These are phyloP conservation scores for Epicoccum nigrum DNA, from an alignment of 2,329 filamentous ascomycete species.

Conservation along the genomic window DNA sequence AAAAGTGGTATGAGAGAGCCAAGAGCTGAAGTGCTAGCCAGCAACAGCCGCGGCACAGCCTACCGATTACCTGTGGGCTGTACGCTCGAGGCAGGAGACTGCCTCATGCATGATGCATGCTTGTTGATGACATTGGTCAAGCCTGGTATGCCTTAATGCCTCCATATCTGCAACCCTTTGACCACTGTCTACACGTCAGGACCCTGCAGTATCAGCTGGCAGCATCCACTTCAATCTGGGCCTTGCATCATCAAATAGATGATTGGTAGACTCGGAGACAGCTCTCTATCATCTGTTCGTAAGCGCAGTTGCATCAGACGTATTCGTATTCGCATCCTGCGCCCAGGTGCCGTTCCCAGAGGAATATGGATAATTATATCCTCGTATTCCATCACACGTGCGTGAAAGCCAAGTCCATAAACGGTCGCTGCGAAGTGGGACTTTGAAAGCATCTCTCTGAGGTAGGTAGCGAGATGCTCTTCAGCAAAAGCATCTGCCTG, in stretches of 20 bases:
- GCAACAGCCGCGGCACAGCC: not conserved
- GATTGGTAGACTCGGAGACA: not conserved
- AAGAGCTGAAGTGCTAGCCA: not conserved
- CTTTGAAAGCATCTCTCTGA: no score
- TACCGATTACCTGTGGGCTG: not conserved
- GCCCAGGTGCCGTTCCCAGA: no score
- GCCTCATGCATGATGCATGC: not conserved
- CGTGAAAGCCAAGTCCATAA: no score
- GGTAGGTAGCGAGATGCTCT: no score
- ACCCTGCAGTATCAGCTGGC: constrained; percentile 2
- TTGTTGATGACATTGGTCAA: not conserved
- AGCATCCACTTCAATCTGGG: not conserved
- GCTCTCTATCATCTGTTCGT: not conserved
- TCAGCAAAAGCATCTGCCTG: no score
- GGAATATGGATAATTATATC: no score
- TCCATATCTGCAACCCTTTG: not conserved
- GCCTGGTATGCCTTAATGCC: not conserved
- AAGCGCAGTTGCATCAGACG: not conserved
- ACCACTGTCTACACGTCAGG: not conserved
- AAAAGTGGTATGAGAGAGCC: not conserved
- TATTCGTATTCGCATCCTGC: no score
- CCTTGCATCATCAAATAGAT: not conserved
- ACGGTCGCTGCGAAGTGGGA: no score
- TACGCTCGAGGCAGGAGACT: not conserved
- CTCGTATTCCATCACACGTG: no score